Evolutionary conservation across 2,329 filamentous ascomycete species (phyloP).

Genomic region (Neobulgaria alba): DNA sequence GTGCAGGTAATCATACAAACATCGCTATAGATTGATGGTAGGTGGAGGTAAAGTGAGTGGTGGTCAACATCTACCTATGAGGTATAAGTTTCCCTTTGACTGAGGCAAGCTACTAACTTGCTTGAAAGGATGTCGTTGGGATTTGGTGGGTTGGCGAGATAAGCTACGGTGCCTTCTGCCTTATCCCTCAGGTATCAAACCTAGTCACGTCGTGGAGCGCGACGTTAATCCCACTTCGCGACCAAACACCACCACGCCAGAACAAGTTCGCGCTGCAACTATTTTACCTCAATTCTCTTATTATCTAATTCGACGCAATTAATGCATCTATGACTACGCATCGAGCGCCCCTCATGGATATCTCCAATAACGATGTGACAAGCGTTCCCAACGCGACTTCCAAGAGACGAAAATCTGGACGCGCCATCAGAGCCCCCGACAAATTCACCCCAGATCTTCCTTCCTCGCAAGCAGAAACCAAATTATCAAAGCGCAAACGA

Average conservation of each 20-base stretch:
- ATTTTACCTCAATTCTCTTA: not conserved
- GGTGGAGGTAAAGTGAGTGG: too few relatives aligned
- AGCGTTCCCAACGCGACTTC: slow-evolving; percentile 42
- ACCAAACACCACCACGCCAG: not conserved
- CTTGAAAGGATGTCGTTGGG: too few relatives aligned
- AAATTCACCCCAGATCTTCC: slow-evolving; percentile 48
- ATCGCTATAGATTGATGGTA: too few relatives aligned
- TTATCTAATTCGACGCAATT: slow-evolving; percentile 11
- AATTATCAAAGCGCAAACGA: slow-evolving; percentile 50
- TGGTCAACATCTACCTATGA: too few relatives aligned
- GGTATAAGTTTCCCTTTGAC: too few relatives aligned
- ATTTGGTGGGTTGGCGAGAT: too few relatives aligned
- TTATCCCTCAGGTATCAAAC: too few relatives aligned
- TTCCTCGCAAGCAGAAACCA: slow-evolving; percentile 30
- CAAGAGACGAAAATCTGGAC: slow-evolving; percentile 56
- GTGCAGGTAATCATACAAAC: too few relatives aligned
- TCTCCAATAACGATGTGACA: slow-evolving; percentile 44
- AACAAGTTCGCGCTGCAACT: slow-evolving; percentile 12
- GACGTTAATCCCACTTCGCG: not conserved
- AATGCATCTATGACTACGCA: slow-evolving; percentile 33
- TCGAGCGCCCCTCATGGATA: slow-evolving; percentile 42
- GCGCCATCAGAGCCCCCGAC: slow-evolving; percentile 51
- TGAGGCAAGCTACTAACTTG: too few relatives aligned
- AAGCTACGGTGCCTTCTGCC: too few relatives aligned
- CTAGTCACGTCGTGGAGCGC: not conserved